Conservation (phyloP, 2,329 filamentous ascomycete species). For the Xylaria sp. region DNA sequence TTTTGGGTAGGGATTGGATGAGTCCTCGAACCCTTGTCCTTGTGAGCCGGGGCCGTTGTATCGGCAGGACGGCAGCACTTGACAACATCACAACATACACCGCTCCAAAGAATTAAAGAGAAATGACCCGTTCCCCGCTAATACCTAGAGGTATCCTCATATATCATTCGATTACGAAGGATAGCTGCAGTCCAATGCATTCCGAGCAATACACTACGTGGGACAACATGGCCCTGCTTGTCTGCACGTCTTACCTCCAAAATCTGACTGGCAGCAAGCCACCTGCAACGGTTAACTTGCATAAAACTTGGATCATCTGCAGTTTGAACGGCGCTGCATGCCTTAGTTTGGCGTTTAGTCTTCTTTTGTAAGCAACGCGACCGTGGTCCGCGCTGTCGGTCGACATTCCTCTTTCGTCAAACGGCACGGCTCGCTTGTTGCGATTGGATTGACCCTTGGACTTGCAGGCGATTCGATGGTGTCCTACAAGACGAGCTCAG, state of each 20-base stretch:
- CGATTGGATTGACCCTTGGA: slow-evolving; percentile 17
- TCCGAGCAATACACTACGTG: background rate
- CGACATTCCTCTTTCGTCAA: slow-evolving; percentile 21
- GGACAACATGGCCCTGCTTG: slow-evolving; percentile 7
- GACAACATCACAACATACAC: slow-evolving; percentile 18
- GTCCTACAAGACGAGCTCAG: slow-evolving; percentile 30
- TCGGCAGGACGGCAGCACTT: slow-evolving; percentile 18
- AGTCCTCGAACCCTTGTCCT: slow-evolving; percentile 19
- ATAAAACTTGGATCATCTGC: slow-evolving; percentile 24
- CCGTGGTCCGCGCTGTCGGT: slow-evolving; percentile 17
- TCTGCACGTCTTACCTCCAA: slow-evolving; percentile 20
- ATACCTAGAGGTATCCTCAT: background rate
- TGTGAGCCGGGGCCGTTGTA: slow-evolving; percentile 20
- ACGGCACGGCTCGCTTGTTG: slow-evolving; percentile 14
- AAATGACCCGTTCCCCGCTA: slow-evolving; percentile 5
- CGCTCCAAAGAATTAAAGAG: slow-evolving; percentile 4
- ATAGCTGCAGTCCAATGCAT: slow-evolving; percentile 26
- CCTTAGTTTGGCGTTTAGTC: slow-evolving; percentile 10
- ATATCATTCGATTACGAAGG: slow-evolving; percentile 30
- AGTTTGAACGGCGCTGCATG: background rate
- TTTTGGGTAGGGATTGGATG: slow-evolving; percentile 21
- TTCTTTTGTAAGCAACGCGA: slow-evolving; percentile 9
- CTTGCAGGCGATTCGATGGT: background rate
- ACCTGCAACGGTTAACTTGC: slow-evolving; percentile 29
- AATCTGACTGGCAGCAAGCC: slow-evolving; percentile 10